phyloP scores from a whole-genome alignment of 306 rosid genomes.

The Datisca glomerata region DNA sequence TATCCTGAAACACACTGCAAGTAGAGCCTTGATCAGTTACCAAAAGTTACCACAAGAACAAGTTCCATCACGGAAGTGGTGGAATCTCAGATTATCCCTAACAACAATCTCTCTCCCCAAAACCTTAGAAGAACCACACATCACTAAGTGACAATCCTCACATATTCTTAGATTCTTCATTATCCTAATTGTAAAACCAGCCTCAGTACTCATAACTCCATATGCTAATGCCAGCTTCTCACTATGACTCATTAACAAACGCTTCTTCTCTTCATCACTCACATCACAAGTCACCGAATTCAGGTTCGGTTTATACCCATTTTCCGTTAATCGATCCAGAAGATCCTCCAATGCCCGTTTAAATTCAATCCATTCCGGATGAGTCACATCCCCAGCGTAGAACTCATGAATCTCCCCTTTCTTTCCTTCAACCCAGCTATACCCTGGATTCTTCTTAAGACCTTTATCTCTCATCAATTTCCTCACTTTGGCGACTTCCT shows the following conservation, averaged over 20 bases:
- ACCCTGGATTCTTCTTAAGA: conserved; percentile 52
- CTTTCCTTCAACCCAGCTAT: conserved; percentile 71
- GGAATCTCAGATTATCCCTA: conserved; percentile 70
- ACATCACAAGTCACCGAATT: conserved; percentile 44
- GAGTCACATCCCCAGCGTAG: conserved; percentile 43
- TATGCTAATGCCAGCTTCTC: conserved; percentile 74
- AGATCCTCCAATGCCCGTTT: conserved; percentile 46
- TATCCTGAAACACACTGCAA: too few relatives aligned
- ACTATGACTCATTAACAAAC: conserved; percentile 50
- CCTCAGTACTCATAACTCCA: conserved; percentile 36
- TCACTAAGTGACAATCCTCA: conserved; percentile 62
- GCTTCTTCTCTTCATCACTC: conserved; percentile 36
- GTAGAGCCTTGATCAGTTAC: too few relatives aligned
- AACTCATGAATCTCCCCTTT: conserved; percentile 53
- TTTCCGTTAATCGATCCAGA: conserved; percentile 32
- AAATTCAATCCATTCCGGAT: conserved; percentile 42
- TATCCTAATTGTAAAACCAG: conserved; percentile 48
- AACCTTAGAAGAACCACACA: conserved; percentile 53
- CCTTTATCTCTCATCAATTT: conserved; percentile 47
- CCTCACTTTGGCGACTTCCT: conserved; percentile 55
- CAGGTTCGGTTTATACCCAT: conserved; percentile 52
- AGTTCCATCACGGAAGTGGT: conserved; percentile 53
- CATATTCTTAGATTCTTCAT: conserved; percentile 86
- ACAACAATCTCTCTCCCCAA: conserved; percentile 59
- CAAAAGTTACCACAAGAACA: conserved; percentile 75